Evolutionary conservation across 257 asterid species (phyloP).

Genomic region (Fraxinus excelsior): DNA sequence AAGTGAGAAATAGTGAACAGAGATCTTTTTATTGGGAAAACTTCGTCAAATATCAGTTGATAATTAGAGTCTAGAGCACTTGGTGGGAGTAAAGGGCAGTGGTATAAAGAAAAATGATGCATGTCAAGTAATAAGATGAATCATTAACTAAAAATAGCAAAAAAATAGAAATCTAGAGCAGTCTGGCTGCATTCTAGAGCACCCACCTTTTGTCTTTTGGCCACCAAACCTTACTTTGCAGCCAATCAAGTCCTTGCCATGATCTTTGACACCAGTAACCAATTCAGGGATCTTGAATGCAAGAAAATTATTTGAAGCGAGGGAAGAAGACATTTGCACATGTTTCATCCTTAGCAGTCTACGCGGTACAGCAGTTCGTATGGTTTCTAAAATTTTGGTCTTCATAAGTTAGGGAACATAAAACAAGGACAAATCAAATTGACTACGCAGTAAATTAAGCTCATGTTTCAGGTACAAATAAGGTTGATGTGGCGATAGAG

Average conservation of each 20-base stretch:
- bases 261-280: conserved; percentile 22
- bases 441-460: neutral
- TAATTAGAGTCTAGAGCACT: neutral
- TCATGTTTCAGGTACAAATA: neutral
- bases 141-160: neutral
- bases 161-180: neutral
- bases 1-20: conserved; percentile 15
- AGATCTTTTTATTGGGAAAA: neutral
- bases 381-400: neutral
- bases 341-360: no score
- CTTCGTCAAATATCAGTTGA: conserved; percentile 1
- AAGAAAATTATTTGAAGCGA: conserved; percentile 1
- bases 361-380: neutral
- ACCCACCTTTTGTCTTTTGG: conserved; percentile 50
- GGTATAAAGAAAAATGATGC: neutral
- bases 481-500: neutral
- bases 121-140: neutral
- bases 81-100: neutral
- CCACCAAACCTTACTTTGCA: conserved; percentile 57
- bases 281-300: conserved; percentile 33
- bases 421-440: neutral
- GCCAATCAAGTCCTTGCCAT: conserved; percentile 53
- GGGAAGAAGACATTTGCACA: neutral
- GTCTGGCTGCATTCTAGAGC: conserved; percentile 7
- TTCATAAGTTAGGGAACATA: neutral